Percentiles rank a stretch among this genome's conserved stretches.
These are phyloP conservation scores for Exophiala spinifera DNA, from an alignment of 2,329 filamentous ascomycete species.

Conservation along the genomic window DNA sequence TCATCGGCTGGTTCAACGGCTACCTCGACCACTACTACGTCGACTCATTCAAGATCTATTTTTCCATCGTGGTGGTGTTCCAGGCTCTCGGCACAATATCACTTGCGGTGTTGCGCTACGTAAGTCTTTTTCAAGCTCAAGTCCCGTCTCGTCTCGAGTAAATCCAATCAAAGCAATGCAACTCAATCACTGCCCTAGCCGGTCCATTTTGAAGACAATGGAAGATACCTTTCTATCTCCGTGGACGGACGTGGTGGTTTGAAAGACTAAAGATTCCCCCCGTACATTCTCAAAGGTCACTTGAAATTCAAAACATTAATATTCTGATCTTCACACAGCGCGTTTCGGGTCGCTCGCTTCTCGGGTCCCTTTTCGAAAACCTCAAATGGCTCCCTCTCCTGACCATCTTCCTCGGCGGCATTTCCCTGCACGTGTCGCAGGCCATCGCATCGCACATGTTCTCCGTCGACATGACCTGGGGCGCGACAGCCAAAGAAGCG, in stretches of 20 bases:
- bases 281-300: no score
- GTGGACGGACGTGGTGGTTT: no score
- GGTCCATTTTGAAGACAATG: no score
- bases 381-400: conserved; percentile 61
- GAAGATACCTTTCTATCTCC: no score
- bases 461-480: conserved; percentile 81
- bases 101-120: conserved; percentile 60
- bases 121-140: no score
- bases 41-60: conserved; percentile 62
- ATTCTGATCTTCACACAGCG: conserved; percentile 34
- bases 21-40: conserved; percentile 65
- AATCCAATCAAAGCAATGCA: no score
- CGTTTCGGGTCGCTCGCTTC: conserved; percentile 51
- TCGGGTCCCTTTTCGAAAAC: conserved; percentile 54
- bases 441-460: conserved; percentile 79
- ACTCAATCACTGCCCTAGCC: no score
- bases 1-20: conserved; percentile 68
- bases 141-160: no score
- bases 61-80: conserved; percentile 62
- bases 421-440: conserved; percentile 66
- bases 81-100: conserved; percentile 50
- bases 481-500: conserved; percentile 74
- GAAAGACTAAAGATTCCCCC: no score
- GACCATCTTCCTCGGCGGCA: conserved; percentile 77
- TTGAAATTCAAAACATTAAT: no score